Evolutionary conservation across 192 early-diverging fungal species (phyloP), one percentile per base, ranked within the genome.

Genomic region (Rhizoclosmatium sp.): DNA sequence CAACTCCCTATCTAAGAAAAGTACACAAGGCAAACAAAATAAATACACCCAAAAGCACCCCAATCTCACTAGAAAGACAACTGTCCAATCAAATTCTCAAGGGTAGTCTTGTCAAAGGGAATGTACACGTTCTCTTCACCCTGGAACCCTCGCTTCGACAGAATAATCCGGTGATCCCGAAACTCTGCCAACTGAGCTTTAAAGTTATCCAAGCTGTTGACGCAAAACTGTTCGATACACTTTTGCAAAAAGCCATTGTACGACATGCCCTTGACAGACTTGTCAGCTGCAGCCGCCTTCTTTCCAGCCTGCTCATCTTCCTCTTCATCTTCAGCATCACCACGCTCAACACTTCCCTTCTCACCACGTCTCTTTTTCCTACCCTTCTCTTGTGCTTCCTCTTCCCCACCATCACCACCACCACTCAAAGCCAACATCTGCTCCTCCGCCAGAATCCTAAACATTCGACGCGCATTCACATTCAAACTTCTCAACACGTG

Each of bases 131-230:
- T 78, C 69, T 95, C 94, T 10, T 87, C 87, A 42, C 91, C 92
- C 76, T 92, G 92, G 2, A 81, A 60, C 0, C 73, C 82, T 47
- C 87, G 78, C 59, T 84, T 90, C 14, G 48, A 87, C 48, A 89
- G 86, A 10, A 99, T 93, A 21, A 99, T 92, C 47, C 92, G 85
- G 82, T 99, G 97, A 86, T 98, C 96, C 44, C 91, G 85, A 82
- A 97, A 98, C 84, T 99, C 97, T 2, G 92, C 94, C 67, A 99
- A 81, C 81, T 95, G 93, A n/a, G 95, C 92, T 73, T 92, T 91
- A 83, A 99, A 95, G 0, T 92, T 94, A 64, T 94, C 78, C 39
- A 94, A 93, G 75, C 88, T 95, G 48, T 89, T 92, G 65, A 95
- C 94, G 59, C 93, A 85, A 75, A 97, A 99, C 69, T 89, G 86